phyloP scores from a whole-genome alignment of 805 yeast genomes.

The Candida chauliodis region DNA sequence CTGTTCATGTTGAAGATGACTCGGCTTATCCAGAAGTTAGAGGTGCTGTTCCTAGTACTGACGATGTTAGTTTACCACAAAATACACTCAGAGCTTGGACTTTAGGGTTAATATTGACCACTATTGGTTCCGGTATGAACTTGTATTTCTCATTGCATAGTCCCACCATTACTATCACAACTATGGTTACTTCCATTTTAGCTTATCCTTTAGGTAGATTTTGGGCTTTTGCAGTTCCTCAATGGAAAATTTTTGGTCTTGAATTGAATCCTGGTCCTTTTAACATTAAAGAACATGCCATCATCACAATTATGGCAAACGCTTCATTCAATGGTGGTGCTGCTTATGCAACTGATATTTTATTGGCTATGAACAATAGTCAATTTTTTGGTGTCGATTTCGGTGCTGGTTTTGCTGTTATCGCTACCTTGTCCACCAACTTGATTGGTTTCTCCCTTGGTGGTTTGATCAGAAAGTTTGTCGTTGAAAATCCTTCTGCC shows the following conservation, averaged over 20 bases:
- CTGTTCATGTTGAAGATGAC: constrained; percentile 36
- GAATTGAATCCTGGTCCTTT: constrained; percentile 57
- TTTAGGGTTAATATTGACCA: constrained; percentile 46
- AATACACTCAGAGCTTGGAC: constrained; percentile 58
- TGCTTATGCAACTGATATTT: constrained; percentile 57
- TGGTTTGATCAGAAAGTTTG: constrained; percentile 55
- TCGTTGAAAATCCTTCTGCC: constrained; percentile 63
- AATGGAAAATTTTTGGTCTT: constrained; percentile 29
- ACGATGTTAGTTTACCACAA: constrained; percentile 46
- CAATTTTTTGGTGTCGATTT: constrained; percentile 43
- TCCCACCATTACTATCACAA: constrained; percentile 50
- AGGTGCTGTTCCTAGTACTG: constrained; percentile 53
- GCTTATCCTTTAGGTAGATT: constrained; percentile 57
- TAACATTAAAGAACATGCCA: constrained; percentile 59
- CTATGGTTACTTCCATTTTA: constrained; percentile 55
- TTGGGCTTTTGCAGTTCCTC: constrained; percentile 39
- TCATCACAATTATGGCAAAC: constrained; percentile 51
- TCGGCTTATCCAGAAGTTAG: constrained; percentile 67
- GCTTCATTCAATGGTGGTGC: constrained; percentile 41
- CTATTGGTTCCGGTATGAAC: constrained; percentile 58
- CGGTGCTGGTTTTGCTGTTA: constrained; percentile 53
- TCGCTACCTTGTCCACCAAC: constrained; percentile 52
- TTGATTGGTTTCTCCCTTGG: constrained; percentile 66
- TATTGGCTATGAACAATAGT: constrained; percentile 41
- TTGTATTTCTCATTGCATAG: constrained; percentile 55